Conservation (phyloP, 768 basidiomycete genomes). For the Sporobolomyces phaffii region DNA sequence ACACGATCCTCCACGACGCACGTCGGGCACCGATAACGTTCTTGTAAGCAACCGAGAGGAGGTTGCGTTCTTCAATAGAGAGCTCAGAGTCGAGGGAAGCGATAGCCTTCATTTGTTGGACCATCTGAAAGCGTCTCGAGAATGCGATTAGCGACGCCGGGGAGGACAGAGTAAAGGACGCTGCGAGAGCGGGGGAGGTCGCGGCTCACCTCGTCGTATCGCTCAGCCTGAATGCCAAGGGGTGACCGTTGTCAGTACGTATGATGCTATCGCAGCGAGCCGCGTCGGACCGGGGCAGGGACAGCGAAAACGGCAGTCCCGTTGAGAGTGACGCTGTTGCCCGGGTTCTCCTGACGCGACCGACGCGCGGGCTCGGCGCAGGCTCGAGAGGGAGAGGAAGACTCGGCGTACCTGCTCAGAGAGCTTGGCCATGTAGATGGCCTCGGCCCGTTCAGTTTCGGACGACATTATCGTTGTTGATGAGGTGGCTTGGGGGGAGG, state of each 20-base stretch:
- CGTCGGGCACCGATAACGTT: conserved; percentile 96
- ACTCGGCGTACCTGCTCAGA: conserved; percentile 59
- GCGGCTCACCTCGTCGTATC: conserved; percentile 74
- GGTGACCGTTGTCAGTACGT: background rate
- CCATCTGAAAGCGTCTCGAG: conserved; percentile 63
- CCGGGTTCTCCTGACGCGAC: background rate
- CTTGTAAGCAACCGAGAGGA: conserved; percentile 97
- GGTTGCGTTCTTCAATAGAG: conserved; percentile 96
- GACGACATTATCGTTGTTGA: conserved; percentile 21
- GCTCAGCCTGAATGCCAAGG: conserved; percentile 69
- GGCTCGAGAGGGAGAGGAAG: background rate
- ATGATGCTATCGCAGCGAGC: background rate
- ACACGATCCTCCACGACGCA: conserved; percentile 96
- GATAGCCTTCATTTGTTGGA: conserved; percentile 98
- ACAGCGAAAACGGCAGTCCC: no score
- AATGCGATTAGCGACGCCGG: conserved; percentile 27
- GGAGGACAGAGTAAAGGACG: background rate
- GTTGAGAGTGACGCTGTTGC: no score
- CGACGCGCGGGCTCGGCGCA: no score
- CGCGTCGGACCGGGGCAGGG: no score
- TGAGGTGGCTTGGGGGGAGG: background rate
- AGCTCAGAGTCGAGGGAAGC: conserved; percentile 90
- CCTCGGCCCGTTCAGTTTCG: conserved; percentile 36
- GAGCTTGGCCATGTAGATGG: conserved; percentile 99
- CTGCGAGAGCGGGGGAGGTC: background rate